Percentiles rank a stretch among this genome's conserved stretches.
Evolutionary conservation across 176 grass and related monocot species (phyloP).

Genomic region (Lolium multiflorum): DNA sequence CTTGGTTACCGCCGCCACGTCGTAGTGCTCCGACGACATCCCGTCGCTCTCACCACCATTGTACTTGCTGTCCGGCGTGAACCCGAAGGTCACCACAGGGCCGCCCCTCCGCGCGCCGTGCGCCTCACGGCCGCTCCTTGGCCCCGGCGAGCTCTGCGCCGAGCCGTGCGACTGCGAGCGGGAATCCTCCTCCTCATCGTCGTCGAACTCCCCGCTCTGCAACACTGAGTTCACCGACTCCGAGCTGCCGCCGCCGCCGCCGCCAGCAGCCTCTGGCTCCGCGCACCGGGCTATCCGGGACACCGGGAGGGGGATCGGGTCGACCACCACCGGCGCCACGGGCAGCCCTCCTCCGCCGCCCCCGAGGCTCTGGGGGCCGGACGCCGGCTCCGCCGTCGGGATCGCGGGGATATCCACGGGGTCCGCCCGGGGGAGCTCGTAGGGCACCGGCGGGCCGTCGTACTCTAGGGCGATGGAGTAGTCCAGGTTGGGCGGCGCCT

Average conservation of each 20-base stretch:
- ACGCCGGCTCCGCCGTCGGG: conserved; percentile 75
- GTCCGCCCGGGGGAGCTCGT: conserved; percentile 83
- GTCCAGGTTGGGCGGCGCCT: conserved; percentile 77
- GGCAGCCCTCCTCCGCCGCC: conserved; percentile 37
- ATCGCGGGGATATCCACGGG: conserved; percentile 71
- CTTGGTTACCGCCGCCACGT: conserved; percentile 41
- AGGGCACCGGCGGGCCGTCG: conserved; percentile 83
- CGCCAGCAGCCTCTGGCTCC: conserved; percentile 4
- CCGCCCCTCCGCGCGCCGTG: conserved; percentile 55
- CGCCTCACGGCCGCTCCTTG: conserved; percentile 6
- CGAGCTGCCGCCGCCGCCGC: conserved; percentile 45
- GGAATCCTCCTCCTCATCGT: conserved; percentile 57
- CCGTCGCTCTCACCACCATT: conserved; percentile 53
- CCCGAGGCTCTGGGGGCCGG: conserved; percentile 29
- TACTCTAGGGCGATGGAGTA: conserved; percentile 98
- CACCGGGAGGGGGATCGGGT: conserved; percentile 73
- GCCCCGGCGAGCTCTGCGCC: conserved; percentile 55
- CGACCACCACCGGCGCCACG: conserved; percentile 57
- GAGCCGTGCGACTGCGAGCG: conserved; percentile 61
- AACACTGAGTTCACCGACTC: conserved; percentile 75
- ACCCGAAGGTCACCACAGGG: conserved; percentile 71
- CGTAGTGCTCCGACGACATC: conserved; percentile 58
- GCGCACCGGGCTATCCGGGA: conserved; percentile 69
- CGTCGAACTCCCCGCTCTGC: conserved; percentile 71
- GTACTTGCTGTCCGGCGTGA: conserved; percentile 54